Evolutionary conservation across 352 stramenopile species (phyloP).

Genomic region (Phytophthora sp.): DNA sequence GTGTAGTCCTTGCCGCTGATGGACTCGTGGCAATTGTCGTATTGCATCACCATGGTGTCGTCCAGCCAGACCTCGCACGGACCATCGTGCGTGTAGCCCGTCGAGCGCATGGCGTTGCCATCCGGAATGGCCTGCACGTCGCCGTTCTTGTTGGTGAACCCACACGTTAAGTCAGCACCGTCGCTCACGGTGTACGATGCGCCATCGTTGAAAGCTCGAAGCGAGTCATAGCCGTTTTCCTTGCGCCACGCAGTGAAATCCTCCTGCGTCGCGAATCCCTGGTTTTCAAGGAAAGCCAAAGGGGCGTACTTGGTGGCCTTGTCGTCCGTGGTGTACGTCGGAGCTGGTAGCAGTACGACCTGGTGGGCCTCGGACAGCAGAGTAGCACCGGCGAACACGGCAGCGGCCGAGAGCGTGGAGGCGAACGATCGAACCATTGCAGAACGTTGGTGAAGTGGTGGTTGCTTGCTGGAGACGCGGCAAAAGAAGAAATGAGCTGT

Average conservation of each 20-base stretch:
- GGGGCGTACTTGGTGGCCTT: slow-evolving; percentile 46
- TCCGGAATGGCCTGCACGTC: slow-evolving; percentile 41
- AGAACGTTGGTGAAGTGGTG: not conserved
- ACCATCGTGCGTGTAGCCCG: slow-evolving; percentile 57
- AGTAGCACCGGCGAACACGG: slow-evolving; percentile 23
- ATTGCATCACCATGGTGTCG: slow-evolving; percentile 38
- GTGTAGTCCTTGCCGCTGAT: slow-evolving; percentile 44
- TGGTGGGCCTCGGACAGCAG: slow-evolving; percentile 38
- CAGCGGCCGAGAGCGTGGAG: slow-evolving; percentile 23
- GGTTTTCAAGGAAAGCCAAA: slow-evolving; percentile 54
- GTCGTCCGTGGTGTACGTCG: slow-evolving; percentile 44
- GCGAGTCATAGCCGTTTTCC: slow-evolving; percentile 45
- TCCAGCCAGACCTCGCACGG: slow-evolving; percentile 57
- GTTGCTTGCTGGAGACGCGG: slow-evolving; percentile 1
- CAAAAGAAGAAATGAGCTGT: slow-evolving; percentile 26
- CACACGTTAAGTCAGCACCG: slow-evolving; percentile 41
- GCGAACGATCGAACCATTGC: slow-evolving; percentile 21
- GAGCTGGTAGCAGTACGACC: slow-evolving; percentile 42
- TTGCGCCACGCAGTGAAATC: slow-evolving; percentile 49
- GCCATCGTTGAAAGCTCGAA: slow-evolving; percentile 50
- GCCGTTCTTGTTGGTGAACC: slow-evolving; percentile 34
- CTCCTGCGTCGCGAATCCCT: slow-evolving; percentile 43
- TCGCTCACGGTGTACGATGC: slow-evolving; percentile 41
- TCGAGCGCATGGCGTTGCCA: slow-evolving; percentile 36
- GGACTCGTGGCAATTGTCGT: slow-evolving; percentile 40